Base-by-base conservation (phyloP, 805 yeast species). In the Monosporozyma aquatica region DNA sequence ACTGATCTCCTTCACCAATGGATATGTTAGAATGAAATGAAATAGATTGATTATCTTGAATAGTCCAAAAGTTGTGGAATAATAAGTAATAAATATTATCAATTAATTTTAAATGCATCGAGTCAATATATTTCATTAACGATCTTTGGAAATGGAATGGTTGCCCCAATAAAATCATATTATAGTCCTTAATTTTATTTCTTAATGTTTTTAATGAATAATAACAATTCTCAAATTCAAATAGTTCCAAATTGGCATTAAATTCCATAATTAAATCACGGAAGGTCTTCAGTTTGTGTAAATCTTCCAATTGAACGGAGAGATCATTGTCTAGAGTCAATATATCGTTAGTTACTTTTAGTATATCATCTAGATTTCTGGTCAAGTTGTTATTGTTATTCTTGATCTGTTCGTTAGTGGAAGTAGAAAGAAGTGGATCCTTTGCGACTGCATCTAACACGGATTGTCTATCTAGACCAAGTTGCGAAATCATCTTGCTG, bases 151-250 rank as follows among this genome's bases (percentile, higher is more conserved):
- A 57, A 22, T 48, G 55, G 37, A 54, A 47, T 23, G 55, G 50
- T 40, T 55, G 56, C 35, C 47, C 50, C 11, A 50, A 33, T 6
- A 49, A 21, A 23, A 30, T 33, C 20, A 37, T 39, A 33, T 47
- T 47, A 18, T 48, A 49, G 13, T 45, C 40, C 21, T 46, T 44
- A 8, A 59, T 36, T 40, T 53, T 58, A 34, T 48, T 55, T 15
- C 54, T 52, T 34, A 61, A 33, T 8, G 51, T 48, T 28, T 53
- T 47, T 27, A 61, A 42, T 2, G 64, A 58, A 43, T 56, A 54
- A 40, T 55, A 61, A 40, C 64, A 59, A 45, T 58, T 59, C 38
- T 59, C 63, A n/a, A 59, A 47, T 41, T 59, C 64, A 15, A 48
- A 27, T 27, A 49, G 39, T 22, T 55, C 55, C 17, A 53, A 48